These are phyloP conservation scores for Colletotrichum cereale DNA, from an alignment of 2,329 filamentous ascomycete species.

Conservation along the genomic window DNA sequence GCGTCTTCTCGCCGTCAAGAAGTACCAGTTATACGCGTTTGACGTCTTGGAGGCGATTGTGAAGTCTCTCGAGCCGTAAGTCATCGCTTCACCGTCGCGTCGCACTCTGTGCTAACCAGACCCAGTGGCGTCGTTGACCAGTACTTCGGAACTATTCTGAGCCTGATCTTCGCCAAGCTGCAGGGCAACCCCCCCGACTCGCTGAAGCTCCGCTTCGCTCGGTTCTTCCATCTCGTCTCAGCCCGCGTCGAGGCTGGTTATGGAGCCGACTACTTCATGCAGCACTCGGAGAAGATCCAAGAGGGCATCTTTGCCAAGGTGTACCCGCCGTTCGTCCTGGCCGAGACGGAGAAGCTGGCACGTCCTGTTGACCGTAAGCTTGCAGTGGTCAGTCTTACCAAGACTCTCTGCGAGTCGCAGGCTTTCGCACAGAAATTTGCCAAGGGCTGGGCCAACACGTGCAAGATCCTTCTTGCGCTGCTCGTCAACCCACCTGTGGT, in stretches of 20 bases:
- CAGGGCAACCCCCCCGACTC: conserved; percentile 78
- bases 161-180: conserved; percentile 83
- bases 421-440: conserved; percentile 85
- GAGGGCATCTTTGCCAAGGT: conserved; percentile 83
- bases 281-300: conserved; percentile 85
- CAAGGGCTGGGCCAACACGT: conserved; percentile 93
- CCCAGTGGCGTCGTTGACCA: conserved; percentile 73
- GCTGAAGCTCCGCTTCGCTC: conserved; percentile 87
- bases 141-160: conserved; percentile 85
- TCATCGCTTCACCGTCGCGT: conserved; percentile 39
- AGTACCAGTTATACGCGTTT: conserved; percentile 87
- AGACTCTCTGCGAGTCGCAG: conserved; percentile 87
- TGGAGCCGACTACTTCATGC: conserved; percentile 92
- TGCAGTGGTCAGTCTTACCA: conserved; percentile 92
- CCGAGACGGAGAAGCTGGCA: conserved; percentile 88
- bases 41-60: conserved; percentile 89
- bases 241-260: conserved; percentile 83
- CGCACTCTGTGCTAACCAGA: conserved; percentile 17
- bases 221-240: conserved; percentile 94
- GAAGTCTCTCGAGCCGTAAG: conserved; percentile 78
- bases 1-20: conserved; percentile 83
- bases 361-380: conserved; percentile 92
- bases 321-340: conserved; percentile 88
- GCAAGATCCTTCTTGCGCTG: conserved; percentile 88
- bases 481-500: conserved; percentile 87